These are phyloP conservation scores for Kockovaella imperatae DNA, from an alignment of 768 basidiomycete species.

Conservation along the genomic window DNA sequence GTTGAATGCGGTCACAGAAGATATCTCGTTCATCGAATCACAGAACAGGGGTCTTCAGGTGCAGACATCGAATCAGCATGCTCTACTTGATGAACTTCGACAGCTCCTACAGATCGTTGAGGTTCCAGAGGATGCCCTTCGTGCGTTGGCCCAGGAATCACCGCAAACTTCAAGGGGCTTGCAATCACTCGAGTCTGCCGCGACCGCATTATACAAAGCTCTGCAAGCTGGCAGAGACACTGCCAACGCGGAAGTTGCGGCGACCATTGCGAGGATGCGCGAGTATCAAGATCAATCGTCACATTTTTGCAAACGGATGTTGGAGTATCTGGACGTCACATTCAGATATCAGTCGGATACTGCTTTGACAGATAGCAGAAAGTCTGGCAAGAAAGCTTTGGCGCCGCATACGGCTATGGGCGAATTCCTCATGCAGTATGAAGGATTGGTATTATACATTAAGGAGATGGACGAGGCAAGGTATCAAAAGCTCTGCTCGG, in stretches of 20 bases:
- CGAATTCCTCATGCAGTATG: slow-evolving; percentile 74
- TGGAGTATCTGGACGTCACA: slow-evolving; percentile 85
- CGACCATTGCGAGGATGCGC: slow-evolving; percentile 82
- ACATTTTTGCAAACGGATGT: slow-evolving; percentile 86
- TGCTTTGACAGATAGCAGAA: slow-evolving; percentile 40
- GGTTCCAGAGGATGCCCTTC: slow-evolving; percentile 68
- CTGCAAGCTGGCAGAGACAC: slow-evolving; percentile 73
- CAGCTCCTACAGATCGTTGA: slow-evolving; percentile 88
- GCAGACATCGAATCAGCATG: slow-evolving; percentile 89
- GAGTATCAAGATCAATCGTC: slow-evolving; percentile 83
- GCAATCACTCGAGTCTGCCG: slow-evolving; percentile 68
- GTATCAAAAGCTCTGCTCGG: slow-evolving; percentile 84
- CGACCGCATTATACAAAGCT: slow-evolving; percentile 87
- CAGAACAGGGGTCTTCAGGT: slow-evolving; percentile 96
- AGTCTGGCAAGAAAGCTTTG: slow-evolving; percentile 44
- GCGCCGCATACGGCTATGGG: slow-evolving; percentile 63
- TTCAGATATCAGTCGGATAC: slow-evolving; percentile 57
- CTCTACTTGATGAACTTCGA: slow-evolving; percentile 73
- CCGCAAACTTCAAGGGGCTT: slow-evolving; percentile 72
- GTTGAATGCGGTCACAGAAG: slow-evolving; percentile 87
- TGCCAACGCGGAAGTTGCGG: slow-evolving; percentile 72
- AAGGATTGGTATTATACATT: slow-evolving; percentile 80
- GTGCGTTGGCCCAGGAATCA: slow-evolving; percentile 78
- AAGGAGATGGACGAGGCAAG: slow-evolving; percentile 90
- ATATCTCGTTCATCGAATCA: slow-evolving; percentile 90